A percentile compares a stretch with the other conserved stretches of the same genome.
Evolutionary conservation across 192 early-diverging fungal genomes (phyloP).

Genomic region (Neocallimastix lanati): DNA sequence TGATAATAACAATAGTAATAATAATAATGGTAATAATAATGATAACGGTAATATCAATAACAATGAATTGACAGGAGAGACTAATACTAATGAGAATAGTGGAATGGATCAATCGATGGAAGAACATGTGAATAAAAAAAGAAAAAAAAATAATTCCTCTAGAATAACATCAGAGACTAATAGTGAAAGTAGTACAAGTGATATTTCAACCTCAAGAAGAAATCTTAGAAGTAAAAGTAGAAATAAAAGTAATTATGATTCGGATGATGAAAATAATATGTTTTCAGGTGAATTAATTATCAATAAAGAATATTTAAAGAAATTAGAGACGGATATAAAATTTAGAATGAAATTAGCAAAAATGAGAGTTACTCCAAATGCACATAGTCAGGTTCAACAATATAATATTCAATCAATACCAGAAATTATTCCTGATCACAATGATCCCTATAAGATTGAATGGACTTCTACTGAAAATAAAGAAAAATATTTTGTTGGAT

Average conservation of each 20-base stretch:
- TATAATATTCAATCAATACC: slow-evolving; percentile 48
- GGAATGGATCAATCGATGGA: not conserved
- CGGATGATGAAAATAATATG: not conserved
- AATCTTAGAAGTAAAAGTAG: slow-evolving; percentile 4
- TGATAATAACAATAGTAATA: no score
- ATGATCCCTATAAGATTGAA: slow-evolving; percentile 79
- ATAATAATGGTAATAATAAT: no score
- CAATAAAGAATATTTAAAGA: slow-evolving; percentile 51
- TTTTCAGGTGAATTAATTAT: slow-evolving; percentile 10
- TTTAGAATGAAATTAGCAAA: slow-evolving; percentile 57
- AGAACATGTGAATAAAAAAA: not conserved
- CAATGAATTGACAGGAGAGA: slow-evolving; percentile 8
- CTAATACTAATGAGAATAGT: slow-evolving; percentile 1
- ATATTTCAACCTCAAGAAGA: no score
- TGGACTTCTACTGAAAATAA: slow-evolving; percentile 41
- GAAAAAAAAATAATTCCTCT: not conserved
- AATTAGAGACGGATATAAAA: slow-evolving; percentile 8
- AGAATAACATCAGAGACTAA: no score
- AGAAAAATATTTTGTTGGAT: slow-evolving; percentile 32
- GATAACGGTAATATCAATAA: slow-evolving; percentile 9
- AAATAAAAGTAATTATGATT: not conserved
- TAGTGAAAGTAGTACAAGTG: no score
- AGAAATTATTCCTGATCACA: slow-evolving; percentile 65
- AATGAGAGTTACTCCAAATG: slow-evolving; percentile 55
- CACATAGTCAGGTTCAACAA: slow-evolving; percentile 43